A percentile compares a stretch with the other conserved stretches of the same genome.
Conservation (phyloP, 2,329 filamentous ascomycete species). For the Sclerotinia subarctica region DNA sequence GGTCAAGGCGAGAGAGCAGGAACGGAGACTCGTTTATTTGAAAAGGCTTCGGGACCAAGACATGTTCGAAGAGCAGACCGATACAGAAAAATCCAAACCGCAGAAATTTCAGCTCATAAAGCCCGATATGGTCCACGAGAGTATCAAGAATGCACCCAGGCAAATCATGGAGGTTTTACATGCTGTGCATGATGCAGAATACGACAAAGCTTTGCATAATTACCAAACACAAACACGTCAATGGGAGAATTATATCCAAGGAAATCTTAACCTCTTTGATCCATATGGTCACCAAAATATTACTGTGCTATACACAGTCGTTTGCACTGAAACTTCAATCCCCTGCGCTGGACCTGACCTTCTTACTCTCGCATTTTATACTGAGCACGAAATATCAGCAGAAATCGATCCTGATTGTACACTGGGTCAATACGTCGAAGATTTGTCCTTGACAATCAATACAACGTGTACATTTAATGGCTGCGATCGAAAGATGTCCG, state of each 20-base stretch:
- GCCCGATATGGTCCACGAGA: conserved; percentile 89
- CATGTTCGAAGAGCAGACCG: conserved; percentile 51
- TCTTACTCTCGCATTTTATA: conserved; percentile 89
- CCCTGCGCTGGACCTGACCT: conserved; percentile 89
- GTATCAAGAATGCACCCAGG: conserved; percentile 73
- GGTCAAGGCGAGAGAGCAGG: conserved; percentile 87
- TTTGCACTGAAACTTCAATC: conserved; percentile 89
- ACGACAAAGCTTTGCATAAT: conserved; percentile 89
- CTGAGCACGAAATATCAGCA: conserved; percentile 69
- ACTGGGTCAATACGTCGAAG: conserved; percentile 90
- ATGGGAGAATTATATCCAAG: conserved; percentile 93
- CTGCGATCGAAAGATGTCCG: conserved; percentile 83
- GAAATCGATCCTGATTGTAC: conserved; percentile 82
- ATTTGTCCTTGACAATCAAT: conserved; percentile 73
- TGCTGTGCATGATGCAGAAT: conserved; percentile 93
- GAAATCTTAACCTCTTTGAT: conserved; percentile 85
- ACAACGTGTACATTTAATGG: conserved; percentile 77
- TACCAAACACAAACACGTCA: conserved; percentile 93
- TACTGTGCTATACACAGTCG: conserved; percentile 87
- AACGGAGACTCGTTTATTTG: conserved; percentile 77
- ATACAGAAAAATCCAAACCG: conserved; percentile 59
- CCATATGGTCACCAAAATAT: conserved; percentile 96
- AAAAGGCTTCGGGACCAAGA: conserved; percentile 79
- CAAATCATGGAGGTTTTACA: conserved; percentile 92
- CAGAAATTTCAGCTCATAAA: conserved; percentile 87